Base-by-base conservation (phyloP, 1,284 basidiomycete species). In the Sporisorium graminicola region DNA sequence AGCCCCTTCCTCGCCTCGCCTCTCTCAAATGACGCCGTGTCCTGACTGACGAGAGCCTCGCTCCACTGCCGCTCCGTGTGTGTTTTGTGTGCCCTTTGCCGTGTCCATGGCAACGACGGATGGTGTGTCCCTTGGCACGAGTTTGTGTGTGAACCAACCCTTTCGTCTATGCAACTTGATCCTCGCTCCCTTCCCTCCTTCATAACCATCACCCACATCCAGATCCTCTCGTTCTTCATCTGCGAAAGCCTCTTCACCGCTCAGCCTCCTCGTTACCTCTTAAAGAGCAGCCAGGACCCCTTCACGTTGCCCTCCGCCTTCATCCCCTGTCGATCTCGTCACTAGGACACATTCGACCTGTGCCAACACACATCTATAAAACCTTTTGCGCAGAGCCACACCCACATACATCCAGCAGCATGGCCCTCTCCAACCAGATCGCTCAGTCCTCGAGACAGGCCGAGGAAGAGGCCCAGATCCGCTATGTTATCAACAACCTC, bases 401-500 rank as follows among this genome's bases (percentile, higher is more conserved):
- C 12, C 3, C 20, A 26, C 20, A 27, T 22, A 35, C 22, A 18
- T 26, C 20, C 47, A 35, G 20, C 58, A 73, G 14, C 42, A 77
- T 73, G 74, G 73, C 66, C 14, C 29, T 22, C 27, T 35, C 56
- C 46, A 57, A 54, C 51, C 70, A 73, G 50, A 58, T 67, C 54
- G 77, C 73, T 7, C 65, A 74, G 33, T 74, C 71, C 22, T 74
- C 71, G 22, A 66, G 60, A 58, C 66, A 77, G 63, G 75, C 75
- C 24, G 65, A 67, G 26, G 54, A 61, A 46, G 77, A 79, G 46
- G 74, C 75, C 2, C 64, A 70, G 58, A 74, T 81, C 46, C 67
- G 66, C 20, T n/a, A 37, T 18, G 71, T 75, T 60, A 63, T 75
- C 55, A 58, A 57, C 55, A 78, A 82, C 61, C 71, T 85, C 29